Conservation (phyloP, 495 filamentous ascomycete genomes). For the Penicillium robsamsonii region DNA sequence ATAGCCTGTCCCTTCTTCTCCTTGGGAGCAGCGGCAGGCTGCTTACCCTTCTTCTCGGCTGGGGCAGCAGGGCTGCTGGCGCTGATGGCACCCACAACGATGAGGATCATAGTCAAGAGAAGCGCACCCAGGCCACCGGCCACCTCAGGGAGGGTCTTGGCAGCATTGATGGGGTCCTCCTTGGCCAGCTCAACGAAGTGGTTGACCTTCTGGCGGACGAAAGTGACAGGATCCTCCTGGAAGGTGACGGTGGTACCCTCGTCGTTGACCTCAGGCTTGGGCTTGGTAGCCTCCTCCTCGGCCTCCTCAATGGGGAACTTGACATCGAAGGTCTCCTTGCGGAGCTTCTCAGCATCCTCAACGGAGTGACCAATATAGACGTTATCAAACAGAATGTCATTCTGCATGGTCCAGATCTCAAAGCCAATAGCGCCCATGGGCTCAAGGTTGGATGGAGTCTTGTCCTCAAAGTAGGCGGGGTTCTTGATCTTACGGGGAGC, state of each 20-base stretch:
- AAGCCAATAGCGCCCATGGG: slow-evolving; percentile 98
- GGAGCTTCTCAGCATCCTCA: slow-evolving; percentile 87
- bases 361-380: slow-evolving; percentile 99
- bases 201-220: slow-evolving; percentile 88
- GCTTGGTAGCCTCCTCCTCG: slow-evolving; percentile 78
- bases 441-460: slow-evolving; percentile 93
- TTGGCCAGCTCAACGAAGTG: slow-evolving; percentile 82
- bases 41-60: slow-evolving; percentile 68
- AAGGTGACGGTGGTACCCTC: slow-evolving; percentile 79
- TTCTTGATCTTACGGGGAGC: slow-evolving; percentile 94
- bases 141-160: slow-evolving; percentile 89
- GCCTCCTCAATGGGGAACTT: slow-evolving; percentile 84
- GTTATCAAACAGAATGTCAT: slow-evolving; percentile 98
- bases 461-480: slow-evolving; percentile 97
- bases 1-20: slow-evolving; percentile 74
- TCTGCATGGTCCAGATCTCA: slow-evolving; percentile 99
- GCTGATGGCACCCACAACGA: slow-evolving; percentile 60
- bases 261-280: slow-evolving; percentile 66
- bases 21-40: slow-evolving; percentile 67
- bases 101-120: slow-evolving; percentile 62
- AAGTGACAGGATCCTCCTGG: slow-evolving; percentile 85
- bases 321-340: slow-evolving; percentile 87
- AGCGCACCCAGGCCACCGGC: slow-evolving; percentile 74
- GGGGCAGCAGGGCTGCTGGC: slow-evolving; percentile 54
- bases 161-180: slow-evolving; percentile 82